Conservation (phyloP, 441 rosid species). For the Populus hybrid region DNA sequence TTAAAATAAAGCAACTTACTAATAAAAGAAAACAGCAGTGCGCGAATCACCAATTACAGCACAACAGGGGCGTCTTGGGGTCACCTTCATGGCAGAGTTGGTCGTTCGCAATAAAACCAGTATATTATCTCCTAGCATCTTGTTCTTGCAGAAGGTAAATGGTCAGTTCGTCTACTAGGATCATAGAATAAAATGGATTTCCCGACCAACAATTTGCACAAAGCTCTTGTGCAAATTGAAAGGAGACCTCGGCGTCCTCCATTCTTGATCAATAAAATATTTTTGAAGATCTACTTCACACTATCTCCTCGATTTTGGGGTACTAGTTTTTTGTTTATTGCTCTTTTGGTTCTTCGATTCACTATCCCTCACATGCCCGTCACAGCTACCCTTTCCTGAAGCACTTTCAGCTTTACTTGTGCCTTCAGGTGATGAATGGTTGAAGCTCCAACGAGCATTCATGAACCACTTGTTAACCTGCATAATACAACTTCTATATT, state of each 20-base stretch:
- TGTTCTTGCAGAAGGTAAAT: constrained; percentile 10
- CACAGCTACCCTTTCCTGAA: constrained; percentile 22
- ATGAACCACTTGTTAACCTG: constrained; percentile 88
- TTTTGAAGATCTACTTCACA: constrained; percentile 4
- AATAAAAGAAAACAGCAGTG: background rate
- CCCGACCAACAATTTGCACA: constrained; percentile 10
- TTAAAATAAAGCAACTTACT: background rate
- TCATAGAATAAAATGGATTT: background rate
- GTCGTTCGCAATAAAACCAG: constrained; percentile 1
- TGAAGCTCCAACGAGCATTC: constrained; percentile 68
- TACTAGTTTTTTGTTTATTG: constrained; percentile 7
- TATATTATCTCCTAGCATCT: background rate
- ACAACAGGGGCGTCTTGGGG: constrained; percentile 3
- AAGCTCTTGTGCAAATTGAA: constrained; percentile 8
- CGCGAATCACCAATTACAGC: constrained; percentile 6
- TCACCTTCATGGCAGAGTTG: background rate
- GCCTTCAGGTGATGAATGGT: constrained; percentile 37
- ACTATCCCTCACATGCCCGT: constrained; percentile 7
- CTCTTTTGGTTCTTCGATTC: constrained; percentile 1
- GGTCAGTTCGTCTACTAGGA: constrained; percentile 13
- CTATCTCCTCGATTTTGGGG: constrained; percentile 23
- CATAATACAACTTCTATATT: background rate
- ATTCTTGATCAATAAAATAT: constrained; percentile 1
- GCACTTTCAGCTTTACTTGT: constrained; percentile 18
- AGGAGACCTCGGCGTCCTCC: background rate